Conservation (phyloP, 2,329 filamentous ascomycete genomes). For the Blastomyces gilchristii region DNA sequence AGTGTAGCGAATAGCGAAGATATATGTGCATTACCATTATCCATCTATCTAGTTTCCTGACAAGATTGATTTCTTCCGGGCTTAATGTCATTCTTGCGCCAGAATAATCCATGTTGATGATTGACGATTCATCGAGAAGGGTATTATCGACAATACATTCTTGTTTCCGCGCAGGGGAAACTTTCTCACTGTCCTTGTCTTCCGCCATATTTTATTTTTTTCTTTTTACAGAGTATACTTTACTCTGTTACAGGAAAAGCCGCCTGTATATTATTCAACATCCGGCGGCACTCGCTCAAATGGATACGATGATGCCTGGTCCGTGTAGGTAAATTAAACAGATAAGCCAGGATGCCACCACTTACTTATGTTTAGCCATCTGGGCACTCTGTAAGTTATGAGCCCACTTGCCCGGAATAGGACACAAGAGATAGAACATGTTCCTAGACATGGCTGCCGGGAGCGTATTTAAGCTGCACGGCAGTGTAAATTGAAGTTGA, state of each 20-base stretch:
- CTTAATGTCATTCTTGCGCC: not conserved
- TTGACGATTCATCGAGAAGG: not conserved
- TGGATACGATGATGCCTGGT: not conserved
- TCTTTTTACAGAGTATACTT: not conserved
- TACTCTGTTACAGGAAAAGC: not conserved
- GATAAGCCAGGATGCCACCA: not conserved
- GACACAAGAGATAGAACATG: not conserved
- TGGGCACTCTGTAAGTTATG: not conserved
- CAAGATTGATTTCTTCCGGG: not conserved
- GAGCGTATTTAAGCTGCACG: not conserved
- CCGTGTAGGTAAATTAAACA: not conserved
- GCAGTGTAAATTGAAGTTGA: not conserved
- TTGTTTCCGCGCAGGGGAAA: not conserved
- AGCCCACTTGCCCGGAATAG: no score
- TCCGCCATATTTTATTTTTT: not conserved
- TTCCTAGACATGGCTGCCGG: not conserved
- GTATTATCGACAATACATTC: not conserved
- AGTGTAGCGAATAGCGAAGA: not conserved
- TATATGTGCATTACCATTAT: not conserved
- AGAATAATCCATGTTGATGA: not conserved
- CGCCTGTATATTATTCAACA: not conserved
- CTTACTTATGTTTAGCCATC: not conserved
- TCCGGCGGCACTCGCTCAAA: not conserved
- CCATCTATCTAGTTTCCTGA: constrained; percentile 1
- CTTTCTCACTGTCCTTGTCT: not conserved